Base-by-base conservation (phyloP, 371 early-diverging fungal genomes). In the Rhizopus sp. region DNA sequence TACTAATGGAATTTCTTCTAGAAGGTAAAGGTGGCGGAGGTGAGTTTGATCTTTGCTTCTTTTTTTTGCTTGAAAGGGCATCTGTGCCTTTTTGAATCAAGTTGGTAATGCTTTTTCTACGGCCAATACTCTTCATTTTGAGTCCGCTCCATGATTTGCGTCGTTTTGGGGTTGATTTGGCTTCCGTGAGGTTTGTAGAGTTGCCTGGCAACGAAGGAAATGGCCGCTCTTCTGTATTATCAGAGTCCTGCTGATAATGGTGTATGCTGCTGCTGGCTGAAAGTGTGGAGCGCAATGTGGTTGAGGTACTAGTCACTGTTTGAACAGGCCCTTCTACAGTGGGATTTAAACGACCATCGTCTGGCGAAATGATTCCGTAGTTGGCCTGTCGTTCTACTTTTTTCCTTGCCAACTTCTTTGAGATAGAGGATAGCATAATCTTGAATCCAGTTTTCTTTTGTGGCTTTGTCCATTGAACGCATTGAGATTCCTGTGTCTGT, bases 381-480 rank as follows among this genome's bases (percentile, higher is more conserved):
- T 57, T 57, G 42, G 67, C 68, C 42, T 70, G 66, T 7, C 73
- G 65, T 38, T 75, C 73, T 0, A 71, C 50, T 46, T 73, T 70
- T 37, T 74, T 81, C 39, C 71, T 67, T 30, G 77, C 66, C 31
- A 84, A 62, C 50, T 72, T 78, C 54, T 78, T 75, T 1, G 82
- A 79, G 10, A 82, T 70, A 12, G 82, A 77, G 10, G 82, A 75
- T 4, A 84, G 63, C 73, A 84, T 71, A 37, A 83, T 71, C 6
- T 64, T 60, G 3, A 70, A 57, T 9, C 53, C 53, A 13, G 57
- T 45, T 31, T 29, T 53, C 2, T 47, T 59, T 0, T 46, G 7
- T 8, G 46, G 29, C 12, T 17, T 46, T 5, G 8, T 39, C 10
- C 39, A 10, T 39, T 39, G 39, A 23, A 23, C 23, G 2, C 23